Evolutionary conservation across 108 stramenopile genomes (phyloP), one percentile per base, ranked within the genome.

Genomic region (Fragilariopsis cylindrus): DNA sequence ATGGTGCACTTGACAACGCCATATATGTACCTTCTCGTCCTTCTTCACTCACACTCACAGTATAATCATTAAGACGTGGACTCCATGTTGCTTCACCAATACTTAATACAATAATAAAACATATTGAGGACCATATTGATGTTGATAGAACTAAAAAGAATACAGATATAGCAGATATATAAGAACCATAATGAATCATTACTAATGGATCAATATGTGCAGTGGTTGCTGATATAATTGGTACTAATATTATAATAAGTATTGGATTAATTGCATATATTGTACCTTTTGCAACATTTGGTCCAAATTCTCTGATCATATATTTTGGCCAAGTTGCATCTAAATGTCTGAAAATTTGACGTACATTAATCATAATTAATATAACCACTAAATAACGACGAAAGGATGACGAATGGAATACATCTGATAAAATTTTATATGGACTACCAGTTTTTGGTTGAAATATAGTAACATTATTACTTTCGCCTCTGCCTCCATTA

Each of bases 291-390:
- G 91, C 78, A 0, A 87, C 83, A 48, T 85, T 55, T 13, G 84
- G 75, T 5, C 94, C 94, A 73, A 92, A 92, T 64, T 89, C 90
- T 49, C 94, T 76, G 7, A 92, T 62, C 86, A 95, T 87, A 66
- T 91, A 95, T 50, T 92, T 95, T 30, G 94, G 94, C 4, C 91
- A 71, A 13, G 94, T 95, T 6, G 88, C 94, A 71, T 95, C 94
- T 63, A 95, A 69, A 66, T 95, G 94, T 3, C 94, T 81, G 67
- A 95, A 95, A 11, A 95, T 85, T 85, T 88, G 90, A 50, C 89
- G 77, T 3, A 95, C 87, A 77, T 95, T 95, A 21, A 95, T 73
- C 42, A 85, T 88, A n/a, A 95, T 81, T n/a, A 95, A 52, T 19
- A 85, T 76, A 3, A 95, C 89, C 5, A 85, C 71, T 15, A 91